Percentiles rank a stretch among this genome's conserved stretches.
These are phyloP conservation scores for Neurospora sp. DNA, from an alignment of 495 filamentous ascomycete species.

Conservation along the genomic window DNA sequence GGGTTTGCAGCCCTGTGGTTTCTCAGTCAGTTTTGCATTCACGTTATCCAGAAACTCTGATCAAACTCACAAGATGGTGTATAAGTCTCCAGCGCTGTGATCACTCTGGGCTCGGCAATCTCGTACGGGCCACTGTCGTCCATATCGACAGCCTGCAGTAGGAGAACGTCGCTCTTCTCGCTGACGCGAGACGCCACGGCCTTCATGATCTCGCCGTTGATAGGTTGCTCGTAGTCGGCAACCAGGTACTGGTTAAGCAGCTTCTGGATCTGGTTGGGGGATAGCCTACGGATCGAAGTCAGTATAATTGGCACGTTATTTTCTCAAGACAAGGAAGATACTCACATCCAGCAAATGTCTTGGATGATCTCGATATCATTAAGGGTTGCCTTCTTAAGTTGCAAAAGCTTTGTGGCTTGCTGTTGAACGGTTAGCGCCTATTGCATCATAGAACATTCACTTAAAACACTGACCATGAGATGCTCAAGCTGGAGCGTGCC, in stretches of 20 bases:
- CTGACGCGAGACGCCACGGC: slow-evolving; percentile 94
- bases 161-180: slow-evolving; percentile 94
- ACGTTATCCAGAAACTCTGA: background rate
- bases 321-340: slow-evolving; percentile 6
- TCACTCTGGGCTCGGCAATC: slow-evolving; percentile 91
- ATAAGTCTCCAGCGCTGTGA: slow-evolving; percentile 95
- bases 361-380: slow-evolving; percentile 99
- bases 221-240: slow-evolving; percentile 98
- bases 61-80: slow-evolving; percentile 76
- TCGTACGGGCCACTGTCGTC: slow-evolving; percentile 99
- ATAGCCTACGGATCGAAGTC: slow-evolving; percentile 51
- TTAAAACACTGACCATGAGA: slow-evolving; percentile 61
- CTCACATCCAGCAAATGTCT: slow-evolving; percentile 99
- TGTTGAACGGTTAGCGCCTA: slow-evolving; percentile 29
- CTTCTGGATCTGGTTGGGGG: slow-evolving; percentile 98
- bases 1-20: slow-evolving; percentile 78
- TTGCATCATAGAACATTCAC: no score
- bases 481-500: slow-evolving; percentile 96
- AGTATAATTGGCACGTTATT: slow-evolving; percentile 4
- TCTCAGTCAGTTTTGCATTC: slow-evolving; percentile 7
- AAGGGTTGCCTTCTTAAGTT: slow-evolving; percentile 97
- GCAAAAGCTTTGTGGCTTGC: slow-evolving; percentile 98
- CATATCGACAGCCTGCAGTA: slow-evolving; percentile 93
- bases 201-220: slow-evolving; percentile 99
- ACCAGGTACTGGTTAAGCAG: slow-evolving; percentile 97